These are phyloP conservation scores for Phaeophleospora eucalypticola DNA, from an alignment of 2,329 filamentous ascomycete species.

Conservation along the genomic window DNA sequence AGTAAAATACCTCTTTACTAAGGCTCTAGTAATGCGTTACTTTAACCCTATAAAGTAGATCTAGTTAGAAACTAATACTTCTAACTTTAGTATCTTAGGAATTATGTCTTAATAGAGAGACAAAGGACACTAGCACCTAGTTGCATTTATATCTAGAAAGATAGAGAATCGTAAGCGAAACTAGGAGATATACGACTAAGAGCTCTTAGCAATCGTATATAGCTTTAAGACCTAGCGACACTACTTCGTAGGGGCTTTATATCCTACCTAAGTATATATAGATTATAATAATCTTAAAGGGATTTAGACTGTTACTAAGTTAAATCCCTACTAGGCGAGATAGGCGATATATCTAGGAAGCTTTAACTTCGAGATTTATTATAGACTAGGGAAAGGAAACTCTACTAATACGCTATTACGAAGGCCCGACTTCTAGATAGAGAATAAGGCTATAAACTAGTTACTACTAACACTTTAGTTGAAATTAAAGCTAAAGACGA, in stretches of 20 bases:
- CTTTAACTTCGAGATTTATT: conserved; percentile 13
- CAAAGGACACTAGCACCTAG: background rate
- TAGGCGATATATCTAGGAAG: conserved; percentile 8
- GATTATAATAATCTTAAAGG: conserved; percentile 11
- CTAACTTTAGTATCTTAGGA: background rate
- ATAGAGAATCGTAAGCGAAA: conserved; percentile 3
- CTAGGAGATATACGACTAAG: conserved; percentile 10
- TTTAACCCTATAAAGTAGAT: background rate
- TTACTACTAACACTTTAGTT: conserved; percentile 9
- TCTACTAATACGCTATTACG: conserved; percentile 8
- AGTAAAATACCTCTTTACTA: background rate
- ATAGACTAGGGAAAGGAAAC: conserved; percentile 6
- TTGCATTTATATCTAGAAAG: conserved; percentile 9
- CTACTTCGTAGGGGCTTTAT: conserved; percentile 4
- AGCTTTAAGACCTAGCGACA: conserved; percentile 10
- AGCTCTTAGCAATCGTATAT: conserved; percentile 9
- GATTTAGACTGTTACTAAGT: conserved; percentile 5
- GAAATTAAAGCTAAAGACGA: conserved; percentile 4
- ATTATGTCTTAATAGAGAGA: background rate
- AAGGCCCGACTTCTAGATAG: conserved; percentile 5
- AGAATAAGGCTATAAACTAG: conserved; percentile 1
- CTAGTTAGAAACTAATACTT: background rate
- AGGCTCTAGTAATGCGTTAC: background rate
- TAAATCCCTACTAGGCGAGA: conserved; percentile 6
- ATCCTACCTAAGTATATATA: conserved; percentile 8